Base-by-base conservation (phyloP, 2,329 filamentous ascomycete genomes). In the Aspergillus luchuensis region DNA sequence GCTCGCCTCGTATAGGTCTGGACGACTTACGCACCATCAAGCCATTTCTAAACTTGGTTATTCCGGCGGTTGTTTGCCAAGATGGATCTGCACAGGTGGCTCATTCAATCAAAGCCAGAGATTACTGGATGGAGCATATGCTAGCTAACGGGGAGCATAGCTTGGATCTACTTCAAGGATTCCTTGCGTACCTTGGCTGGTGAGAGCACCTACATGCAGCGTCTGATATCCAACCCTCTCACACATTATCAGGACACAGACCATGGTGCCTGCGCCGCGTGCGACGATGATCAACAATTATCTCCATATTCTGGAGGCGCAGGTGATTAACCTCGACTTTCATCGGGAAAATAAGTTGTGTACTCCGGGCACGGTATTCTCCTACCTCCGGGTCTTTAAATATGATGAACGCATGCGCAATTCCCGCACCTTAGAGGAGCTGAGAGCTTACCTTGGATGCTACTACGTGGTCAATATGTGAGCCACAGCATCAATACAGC, bases 401-500 rank as follows among this genome's bases (percentile, higher is more conserved):
- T 63, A 43, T 43, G 63, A 38, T 50, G 60, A 6, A 19, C 61
- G 13, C 45, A 57, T 23, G 0, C 71, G 66, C 21, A 55, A 56
- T 2, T 68, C 71, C 2, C 77, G 82, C 4, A 82, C 80, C 0
- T 79, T 82, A 7, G 84, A 86, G 41, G 84, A 86, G 62, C 76
- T 80, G 8, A 77, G 84, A n/a, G 76, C 80, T 0, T 73, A 85
- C 0, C 73, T 84, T 0, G 84, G 82, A 0, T 80, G 82, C 1
- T 87, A 84, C 80, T 86, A 84, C 60, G 62, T 86, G 30, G 80
- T 77, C 13, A 85, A 82, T 8, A 77, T 79, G 84, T 86, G 73
- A 67, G 81, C 72, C 8, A 11, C 17, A n/a, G 6, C 28, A 11
- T 25, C 38, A 8, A 25, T 5, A 7, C 8, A 19, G 2, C 17